Conservation (phyloP, 192 early-diverging fungal species). For the Glomus cerebriforme region DNA sequence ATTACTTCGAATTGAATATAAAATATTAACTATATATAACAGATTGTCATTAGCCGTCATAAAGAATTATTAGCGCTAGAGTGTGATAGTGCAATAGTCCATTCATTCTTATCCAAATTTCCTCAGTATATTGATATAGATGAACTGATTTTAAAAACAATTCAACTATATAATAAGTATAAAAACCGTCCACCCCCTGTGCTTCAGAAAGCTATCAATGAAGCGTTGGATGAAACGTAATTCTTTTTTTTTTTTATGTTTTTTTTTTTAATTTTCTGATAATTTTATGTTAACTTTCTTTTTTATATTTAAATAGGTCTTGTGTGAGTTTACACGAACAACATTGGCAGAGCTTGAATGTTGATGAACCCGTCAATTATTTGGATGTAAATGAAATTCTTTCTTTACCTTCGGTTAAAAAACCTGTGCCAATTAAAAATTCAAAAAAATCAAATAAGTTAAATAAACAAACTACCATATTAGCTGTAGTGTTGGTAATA, state of each 20-base stretch:
- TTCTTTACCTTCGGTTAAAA: background rate
- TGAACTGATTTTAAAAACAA: constrained; percentile 37
- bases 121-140: constrained; percentile 51
- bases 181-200: constrained; percentile 35
- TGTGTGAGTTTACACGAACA: background rate
- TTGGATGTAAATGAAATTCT: background rate
- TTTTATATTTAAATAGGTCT: background rate
- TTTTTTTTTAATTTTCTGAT: background rate
- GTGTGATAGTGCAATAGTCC: constrained; percentile 48
- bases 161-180: constrained; percentile 41
- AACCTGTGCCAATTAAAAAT: background rate
- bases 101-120: constrained; percentile 55
- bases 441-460: background rate
- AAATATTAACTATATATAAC: background rate
- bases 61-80: constrained; percentile 46
- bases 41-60: constrained; percentile 52
- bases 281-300: background rate
- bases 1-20: background rate
- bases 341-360: background rate
- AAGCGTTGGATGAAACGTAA: constrained; percentile 46
- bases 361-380: background rate
- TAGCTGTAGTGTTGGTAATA: background rate
- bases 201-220: constrained; percentile 42
- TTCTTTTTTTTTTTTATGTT: background rate
- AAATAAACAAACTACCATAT: background rate